Evolutionary conservation across 805 yeast species (phyloP), one percentile per base, ranked within the genome.

Genomic region (Hanseniaspora lindneri): DNA sequence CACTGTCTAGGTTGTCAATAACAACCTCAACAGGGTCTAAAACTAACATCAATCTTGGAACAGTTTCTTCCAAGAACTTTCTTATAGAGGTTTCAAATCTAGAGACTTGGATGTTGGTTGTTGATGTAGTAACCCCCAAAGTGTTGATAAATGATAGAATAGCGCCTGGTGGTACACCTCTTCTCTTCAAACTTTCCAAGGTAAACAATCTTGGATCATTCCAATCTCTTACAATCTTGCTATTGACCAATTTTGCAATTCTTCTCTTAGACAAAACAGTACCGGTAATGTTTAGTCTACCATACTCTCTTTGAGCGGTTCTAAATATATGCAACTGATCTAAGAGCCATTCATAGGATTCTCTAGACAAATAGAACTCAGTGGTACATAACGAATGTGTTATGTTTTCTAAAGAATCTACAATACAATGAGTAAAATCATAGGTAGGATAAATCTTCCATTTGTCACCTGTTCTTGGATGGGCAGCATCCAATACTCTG

Each of bases 81-180:
- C 99, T 80, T 50, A 92, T 77, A 1, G 96, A 79, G 60, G 80
- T 77, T 60, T 92, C 99, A 60, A 92, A 87, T 63, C 98, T 74
- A 9, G 77, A 76, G 17, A 76, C 82, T 71, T 92, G 97, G 62
- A 92, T 92, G 60, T 85, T 86, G 36, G 96, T 80, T 39, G 88
- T 83, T 40, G 89, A 74, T 1, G 97, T 92, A 36, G 98, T 92
- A 50, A 92, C 98, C 60, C 99, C 99, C 57, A 92, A 74, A 40
- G 96, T 89, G 64, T 88, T 85, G 60, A 92, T 83, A 64, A 92
- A 92, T 28, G 87, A 76, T 62, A 92, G 73, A 63, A 92, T 85
- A 25, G 97, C 96, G 39, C 97, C 96, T 11, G 99, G 98, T 56
- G 99, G 99, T 8, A 92, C 80, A 70, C 99, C 99, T 63, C 99